phyloP scores from a whole-genome alignment of 2,329 filamentous ascomycete species.

The Epichloe hybrida region DNA sequence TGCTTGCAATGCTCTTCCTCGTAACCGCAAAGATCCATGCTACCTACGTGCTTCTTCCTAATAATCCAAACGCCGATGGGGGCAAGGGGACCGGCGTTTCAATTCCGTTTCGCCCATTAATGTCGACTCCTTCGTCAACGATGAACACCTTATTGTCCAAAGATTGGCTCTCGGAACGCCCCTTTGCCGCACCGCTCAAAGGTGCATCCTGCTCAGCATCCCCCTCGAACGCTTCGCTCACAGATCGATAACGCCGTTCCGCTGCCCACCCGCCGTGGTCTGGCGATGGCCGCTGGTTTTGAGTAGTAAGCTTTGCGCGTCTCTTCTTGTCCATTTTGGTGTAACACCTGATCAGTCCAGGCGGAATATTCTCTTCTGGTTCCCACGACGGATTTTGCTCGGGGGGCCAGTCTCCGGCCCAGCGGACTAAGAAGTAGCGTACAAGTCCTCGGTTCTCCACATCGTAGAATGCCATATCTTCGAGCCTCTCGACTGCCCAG shows the following conservation, averaged over 20 bases:
- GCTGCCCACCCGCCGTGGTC: no score
- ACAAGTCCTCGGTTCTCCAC: conserved; percentile 21
- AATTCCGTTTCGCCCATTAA: background rate
- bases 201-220: background rate
- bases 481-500: conserved; percentile 32
- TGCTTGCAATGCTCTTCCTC: no score
- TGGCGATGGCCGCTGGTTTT: background rate
- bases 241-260: conserved; percentile 12
- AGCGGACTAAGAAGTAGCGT: conserved; percentile 38
- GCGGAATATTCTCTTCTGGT: conserved; percentile 36
- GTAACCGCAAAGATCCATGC: no score
- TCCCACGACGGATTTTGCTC: conserved; percentile 47
- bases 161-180: background rate
- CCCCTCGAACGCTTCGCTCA: conserved; percentile 9
- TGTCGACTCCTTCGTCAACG: background rate
- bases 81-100: background rate
- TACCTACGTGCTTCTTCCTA: background rate
- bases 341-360: conserved; percentile 27
- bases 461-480: conserved; percentile 26
- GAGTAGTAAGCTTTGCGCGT: conserved; percentile 3
- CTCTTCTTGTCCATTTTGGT: conserved; percentile 17
- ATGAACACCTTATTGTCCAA: conserved; percentile 13
- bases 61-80: background rate
- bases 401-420: conserved; percentile 42
- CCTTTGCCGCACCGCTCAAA: background rate